A percentile compares a stretch with the other conserved stretches of the same genome.
Conservation (phyloP, 1,284 basidiomycete species). For the Puccinia horiana region DNA sequence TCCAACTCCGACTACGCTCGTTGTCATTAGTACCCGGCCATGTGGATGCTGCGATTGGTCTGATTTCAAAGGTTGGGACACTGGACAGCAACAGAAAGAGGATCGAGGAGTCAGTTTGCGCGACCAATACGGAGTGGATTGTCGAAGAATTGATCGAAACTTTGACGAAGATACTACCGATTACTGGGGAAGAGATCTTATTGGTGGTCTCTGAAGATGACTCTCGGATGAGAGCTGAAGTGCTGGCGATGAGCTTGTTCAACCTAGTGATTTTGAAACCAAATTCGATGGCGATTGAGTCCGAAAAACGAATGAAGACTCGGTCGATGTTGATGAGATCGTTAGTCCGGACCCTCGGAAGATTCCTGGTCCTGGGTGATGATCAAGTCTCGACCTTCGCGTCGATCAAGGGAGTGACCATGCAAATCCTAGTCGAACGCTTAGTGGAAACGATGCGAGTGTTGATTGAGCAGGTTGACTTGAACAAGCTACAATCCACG, state of each 20-base stretch:
- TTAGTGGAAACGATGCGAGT: conserved; percentile 32
- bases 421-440: conserved; percentile 37
- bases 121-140: neutral
- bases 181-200: conserved; percentile 45
- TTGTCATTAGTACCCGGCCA: conserved; percentile 35
- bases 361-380: conserved; percentile 8
- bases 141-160: conserved; percentile 24
- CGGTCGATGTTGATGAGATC: conserved; percentile 19
- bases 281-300: neutral
- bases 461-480: conserved; percentile 24
- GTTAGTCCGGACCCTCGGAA: conserved; percentile 6
- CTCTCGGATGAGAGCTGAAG: conserved; percentile 9
- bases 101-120: conserved; percentile 16
- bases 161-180: conserved; percentile 39
- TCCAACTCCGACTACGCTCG: conserved; percentile 15
- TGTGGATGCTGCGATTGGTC: conserved; percentile 37
- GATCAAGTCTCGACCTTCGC: conserved; percentile 21
- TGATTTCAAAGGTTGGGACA: conserved; percentile 30
- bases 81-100: conserved; percentile 24
- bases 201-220: conserved; percentile 32
- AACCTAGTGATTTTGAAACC: conserved; percentile 33
- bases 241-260: conserved; percentile 32
- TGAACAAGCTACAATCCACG: neutral
- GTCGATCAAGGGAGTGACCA: neutral
- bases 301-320: neutral